Conservation (phyloP, 108 stramenopile genomes). For the Nannochloropsis granulata region DNA sequence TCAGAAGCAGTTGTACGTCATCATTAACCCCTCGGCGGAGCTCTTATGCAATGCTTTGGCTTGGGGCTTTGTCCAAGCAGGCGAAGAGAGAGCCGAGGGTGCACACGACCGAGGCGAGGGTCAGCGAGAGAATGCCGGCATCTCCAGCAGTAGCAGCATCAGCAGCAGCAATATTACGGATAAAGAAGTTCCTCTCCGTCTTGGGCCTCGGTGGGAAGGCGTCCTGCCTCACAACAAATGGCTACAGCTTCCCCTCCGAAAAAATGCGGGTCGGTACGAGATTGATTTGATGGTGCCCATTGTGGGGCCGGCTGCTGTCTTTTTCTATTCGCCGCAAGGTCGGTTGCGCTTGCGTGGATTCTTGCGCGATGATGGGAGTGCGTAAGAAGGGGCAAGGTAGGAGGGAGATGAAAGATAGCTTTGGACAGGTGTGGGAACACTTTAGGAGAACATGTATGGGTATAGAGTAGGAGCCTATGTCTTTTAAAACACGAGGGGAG, state of each 20-base stretch:
- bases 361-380: background rate
- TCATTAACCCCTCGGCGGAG: background rate
- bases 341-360: background rate
- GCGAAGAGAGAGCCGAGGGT: background rate
- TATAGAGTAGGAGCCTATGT: too few relatives aligned
- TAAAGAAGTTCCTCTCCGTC: background rate
- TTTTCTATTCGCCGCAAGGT: background rate
- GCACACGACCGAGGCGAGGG: background rate
- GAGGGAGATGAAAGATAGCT: too few relatives aligned
- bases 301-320: background rate
- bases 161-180: background rate
- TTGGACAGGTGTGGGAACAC: too few relatives aligned
- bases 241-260: background rate
- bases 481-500: too few relatives aligned
- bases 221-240: background rate
- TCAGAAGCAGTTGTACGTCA: background rate
- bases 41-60: background rate
- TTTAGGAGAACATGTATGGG: too few relatives aligned
- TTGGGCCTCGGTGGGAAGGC: background rate
- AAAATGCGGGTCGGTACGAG: background rate
- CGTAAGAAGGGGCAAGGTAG: background rate
- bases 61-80: background rate
- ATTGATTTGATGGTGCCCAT: background rate
- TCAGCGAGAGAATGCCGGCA: background rate
- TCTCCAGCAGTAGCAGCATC: background rate